Evolutionary conservation across 257 asterid genomes (phyloP).

Genomic region (Jaltomata sinuosa): DNA sequence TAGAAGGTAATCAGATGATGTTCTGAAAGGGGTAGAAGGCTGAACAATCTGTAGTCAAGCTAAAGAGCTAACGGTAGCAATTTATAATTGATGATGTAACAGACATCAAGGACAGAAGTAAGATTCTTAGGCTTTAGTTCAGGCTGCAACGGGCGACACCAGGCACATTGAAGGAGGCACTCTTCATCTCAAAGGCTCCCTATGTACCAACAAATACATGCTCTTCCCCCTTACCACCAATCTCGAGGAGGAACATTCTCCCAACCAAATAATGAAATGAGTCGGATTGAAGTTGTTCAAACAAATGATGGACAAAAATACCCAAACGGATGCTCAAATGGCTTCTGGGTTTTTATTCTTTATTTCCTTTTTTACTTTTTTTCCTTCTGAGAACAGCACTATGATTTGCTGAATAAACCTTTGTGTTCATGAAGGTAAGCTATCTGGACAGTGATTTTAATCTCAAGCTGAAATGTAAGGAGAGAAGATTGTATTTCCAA

Average conservation of each 20-base stretch:
- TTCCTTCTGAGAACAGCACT: background rate
- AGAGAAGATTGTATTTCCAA: background rate
- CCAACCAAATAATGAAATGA: background rate
- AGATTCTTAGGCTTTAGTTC: background rate
- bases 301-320: background rate
- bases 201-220: background rate
- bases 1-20: conserved; percentile 32
- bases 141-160: background rate
- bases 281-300: background rate
- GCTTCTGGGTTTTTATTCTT: background rate
- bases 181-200: background rate
- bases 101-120: background rate
- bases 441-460: background rate
- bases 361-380: background rate
- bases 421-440: conserved; percentile 66
- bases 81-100: background rate
- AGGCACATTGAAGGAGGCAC: background rate
- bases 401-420: background rate
- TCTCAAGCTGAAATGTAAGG: background rate
- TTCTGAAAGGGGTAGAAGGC: background rate
- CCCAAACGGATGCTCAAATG: background rate
- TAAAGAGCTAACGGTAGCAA: background rate
- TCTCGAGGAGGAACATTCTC: background rate
- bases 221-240: background rate
- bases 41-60: background rate